These are phyloP conservation scores for Thalia dealbata DNA, from an alignment of 176 grass and related monocot genomes.

Conservation along the genomic window DNA sequence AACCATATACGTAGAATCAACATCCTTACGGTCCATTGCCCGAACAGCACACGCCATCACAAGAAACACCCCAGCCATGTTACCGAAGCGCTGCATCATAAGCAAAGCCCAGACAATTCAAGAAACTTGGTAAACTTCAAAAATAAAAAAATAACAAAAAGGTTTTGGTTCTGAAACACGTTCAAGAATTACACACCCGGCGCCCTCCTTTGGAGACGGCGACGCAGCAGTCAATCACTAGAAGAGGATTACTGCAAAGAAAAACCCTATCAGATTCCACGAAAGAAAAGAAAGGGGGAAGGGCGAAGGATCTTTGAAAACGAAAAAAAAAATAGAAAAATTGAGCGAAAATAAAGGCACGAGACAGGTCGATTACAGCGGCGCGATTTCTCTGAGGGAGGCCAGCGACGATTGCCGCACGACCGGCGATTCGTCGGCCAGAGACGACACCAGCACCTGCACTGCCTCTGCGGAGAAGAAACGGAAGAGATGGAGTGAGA, in stretches of 20 bases:
- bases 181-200: conserved; percentile 26
- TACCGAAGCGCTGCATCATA: conserved; percentile 57
- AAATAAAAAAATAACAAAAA: not conserved
- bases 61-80: conserved; percentile 82
- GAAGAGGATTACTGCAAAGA: conserved; percentile 55
- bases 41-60: conserved; percentile 77
- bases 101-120: conserved; percentile 9
- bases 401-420: conserved; percentile 67
- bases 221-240: conserved; percentile 73
- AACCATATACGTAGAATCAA: conserved; percentile 38
- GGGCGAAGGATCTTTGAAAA: not conserved
- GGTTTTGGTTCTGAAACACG: not conserved
- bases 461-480: conserved; percentile 55
- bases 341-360: conserved; percentile 6
- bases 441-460: conserved; percentile 77
- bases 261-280: not conserved
- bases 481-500: conserved; percentile 13
- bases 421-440: conserved; percentile 60
- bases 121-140: not conserved
- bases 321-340: not conserved
- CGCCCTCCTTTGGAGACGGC: conserved; percentile 60
- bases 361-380: conserved; percentile 39
- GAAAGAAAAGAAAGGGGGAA: not conserved
- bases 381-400: conserved; percentile 66
- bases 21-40: conserved; percentile 43